Evolutionary conservation across 306 rosid species (phyloP), one percentile per base, ranked within the genome.

Genomic region (Rubus parviflorus): DNA sequence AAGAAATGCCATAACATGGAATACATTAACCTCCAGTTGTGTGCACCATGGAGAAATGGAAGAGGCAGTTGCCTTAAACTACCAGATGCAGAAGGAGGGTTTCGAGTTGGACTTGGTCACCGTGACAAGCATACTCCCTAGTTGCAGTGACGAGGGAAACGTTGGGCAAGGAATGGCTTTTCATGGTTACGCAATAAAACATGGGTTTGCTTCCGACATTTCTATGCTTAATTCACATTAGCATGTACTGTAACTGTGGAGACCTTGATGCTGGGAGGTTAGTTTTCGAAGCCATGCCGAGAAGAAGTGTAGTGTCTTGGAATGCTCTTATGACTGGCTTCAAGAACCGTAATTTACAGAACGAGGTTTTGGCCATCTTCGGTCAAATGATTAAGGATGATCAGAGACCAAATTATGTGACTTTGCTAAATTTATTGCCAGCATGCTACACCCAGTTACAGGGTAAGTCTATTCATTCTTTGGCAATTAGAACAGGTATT

Each of bases 301-400:
- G 73, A 46, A 84, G 75, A 62, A 54, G 35, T 53, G 42, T 77
- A 22, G 84, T 83, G 45, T 76, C 87, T 16, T 83, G 81, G 81
- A 80, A 83, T 77, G 84, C 84, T 67, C 19, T 77, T 30, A 66
- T 84, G 53, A 80, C 87, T n/a, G 87, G 84, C 56, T 76, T 77
- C 35, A 76, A 81, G 63, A 37, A 45, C 46, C 74, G 68, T 30
- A 69, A 70, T 56, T 80, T 80, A 68, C 77, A 45, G n/a, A 38
- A 80, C 5, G 67, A 73, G 45, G 77, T 68, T 52, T 35, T 73
- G 57, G 47, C 40, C 49, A 70, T 73, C 20, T 76, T 77, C 62
- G 45, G 57, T 20, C 48, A 70, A 62, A 84, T 84, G 87, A 46
- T 68, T 11, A 77, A 40, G 35, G 61, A 61, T 8, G 54, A 19